phyloP scores from a whole-genome alignment of 306 rosid species.

The Mucuna pruriens region DNA sequence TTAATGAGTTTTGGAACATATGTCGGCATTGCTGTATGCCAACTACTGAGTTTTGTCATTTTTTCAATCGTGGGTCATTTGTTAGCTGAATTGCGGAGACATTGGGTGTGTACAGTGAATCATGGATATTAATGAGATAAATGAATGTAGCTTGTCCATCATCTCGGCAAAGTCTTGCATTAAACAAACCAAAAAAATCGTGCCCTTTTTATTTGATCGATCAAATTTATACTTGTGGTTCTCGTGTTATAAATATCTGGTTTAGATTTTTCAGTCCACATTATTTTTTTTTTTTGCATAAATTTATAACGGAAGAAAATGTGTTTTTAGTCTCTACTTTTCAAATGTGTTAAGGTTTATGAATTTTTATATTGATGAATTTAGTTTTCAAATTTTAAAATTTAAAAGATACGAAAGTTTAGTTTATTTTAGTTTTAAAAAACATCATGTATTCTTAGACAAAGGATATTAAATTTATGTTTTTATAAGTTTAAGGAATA shows the following conservation, averaged over 20 bases:
- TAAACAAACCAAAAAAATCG: not conserved
- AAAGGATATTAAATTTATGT: no score
- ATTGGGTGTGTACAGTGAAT: constrained; percentile 19
- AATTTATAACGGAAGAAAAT: no score
- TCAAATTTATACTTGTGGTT: not conserved
- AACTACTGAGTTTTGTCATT: constrained; percentile 26
- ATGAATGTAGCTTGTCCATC: not conserved
- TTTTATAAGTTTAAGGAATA: no score
- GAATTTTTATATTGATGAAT: no score
- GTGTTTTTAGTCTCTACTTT: no score
- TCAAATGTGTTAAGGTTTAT: no score
- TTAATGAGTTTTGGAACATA: constrained; percentile 38
- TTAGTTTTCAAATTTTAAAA: no score
- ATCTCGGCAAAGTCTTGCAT: constrained; percentile 3
- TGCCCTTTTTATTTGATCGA: not conserved
- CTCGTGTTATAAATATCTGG: not conserved
- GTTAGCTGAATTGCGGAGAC: constrained; percentile 24
- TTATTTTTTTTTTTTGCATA: no score
- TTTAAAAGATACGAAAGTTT: no score
- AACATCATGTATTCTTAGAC: no score
- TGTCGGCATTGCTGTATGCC: constrained; percentile 31
- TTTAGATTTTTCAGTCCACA: not conserved
- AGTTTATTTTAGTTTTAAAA: no score
- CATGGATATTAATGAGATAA: not conserved
- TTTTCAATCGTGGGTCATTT: not conserved